phyloP scores from a whole-genome alignment of 169 alveolate species.

The Plasmodium ovale region DNA sequence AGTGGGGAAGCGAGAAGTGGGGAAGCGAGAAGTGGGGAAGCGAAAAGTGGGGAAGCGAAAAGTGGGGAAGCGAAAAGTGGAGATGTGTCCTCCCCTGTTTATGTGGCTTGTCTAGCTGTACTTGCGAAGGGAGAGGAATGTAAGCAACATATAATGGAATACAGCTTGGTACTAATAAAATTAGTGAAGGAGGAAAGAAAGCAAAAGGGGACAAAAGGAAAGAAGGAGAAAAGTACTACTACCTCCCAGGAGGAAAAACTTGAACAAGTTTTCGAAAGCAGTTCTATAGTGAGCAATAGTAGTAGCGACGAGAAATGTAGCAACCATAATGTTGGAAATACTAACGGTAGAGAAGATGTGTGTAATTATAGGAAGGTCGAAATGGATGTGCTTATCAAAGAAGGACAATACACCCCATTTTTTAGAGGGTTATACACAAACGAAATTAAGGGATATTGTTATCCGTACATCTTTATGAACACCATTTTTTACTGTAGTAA shows the following conservation, averaged over 20 bases:
- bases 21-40: too few relatives aligned
- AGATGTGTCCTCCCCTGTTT: too few relatives aligned
- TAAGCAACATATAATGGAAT: conserved; percentile 40
- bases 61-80: too few relatives aligned
- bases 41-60: too few relatives aligned
- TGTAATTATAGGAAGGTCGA: conserved; percentile 34
- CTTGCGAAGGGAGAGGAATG: conserved; percentile 25
- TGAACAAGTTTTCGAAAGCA: background rate
- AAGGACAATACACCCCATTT: conserved; percentile 28
- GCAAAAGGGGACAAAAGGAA: background rate
- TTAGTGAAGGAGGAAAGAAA: conserved; percentile 35
- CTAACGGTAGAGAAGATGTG: conserved; percentile 6
- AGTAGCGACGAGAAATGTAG: background rate
- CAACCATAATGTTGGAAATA: background rate
- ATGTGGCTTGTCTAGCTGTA: conserved; percentile 43
- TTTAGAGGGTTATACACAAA: conserved; percentile 68
- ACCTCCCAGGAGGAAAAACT: background rate
- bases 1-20: too few relatives aligned
- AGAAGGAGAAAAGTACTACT: background rate
- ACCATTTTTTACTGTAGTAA: conserved; percentile 59
- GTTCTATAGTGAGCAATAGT: background rate
- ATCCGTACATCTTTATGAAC: conserved; percentile 66
- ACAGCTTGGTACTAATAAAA: conserved; percentile 50
- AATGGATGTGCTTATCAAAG: conserved; percentile 26
- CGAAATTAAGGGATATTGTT: conserved; percentile 68